These are phyloP conservation scores for Achaetomiella virescens DNA, from an alignment of 495 filamentous ascomycete genomes.

Conservation along the genomic window DNA sequence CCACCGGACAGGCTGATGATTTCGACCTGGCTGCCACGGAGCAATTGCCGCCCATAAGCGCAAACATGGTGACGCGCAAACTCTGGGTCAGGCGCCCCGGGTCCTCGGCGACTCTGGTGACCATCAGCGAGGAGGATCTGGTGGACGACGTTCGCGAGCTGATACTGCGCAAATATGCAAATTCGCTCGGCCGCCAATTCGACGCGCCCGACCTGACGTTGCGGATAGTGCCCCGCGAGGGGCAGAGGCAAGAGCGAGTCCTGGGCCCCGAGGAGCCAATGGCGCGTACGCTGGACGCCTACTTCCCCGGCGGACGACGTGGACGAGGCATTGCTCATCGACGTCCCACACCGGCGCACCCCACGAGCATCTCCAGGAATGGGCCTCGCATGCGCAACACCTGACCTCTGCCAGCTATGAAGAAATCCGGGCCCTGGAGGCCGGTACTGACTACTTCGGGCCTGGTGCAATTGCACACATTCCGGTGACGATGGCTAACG, in stretches of 20 bases:
- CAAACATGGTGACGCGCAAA: slow-evolving; percentile 65
- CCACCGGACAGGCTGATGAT: slow-evolving; percentile 29
- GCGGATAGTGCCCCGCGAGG: slow-evolving; percentile 81
- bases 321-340: slow-evolving; percentile 87
- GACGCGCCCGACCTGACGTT: slow-evolving; percentile 86
- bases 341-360: slow-evolving; percentile 73
- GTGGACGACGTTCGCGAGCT: slow-evolving; percentile 93
- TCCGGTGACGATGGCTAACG: slow-evolving; percentile 31
- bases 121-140: slow-evolving; percentile 78
- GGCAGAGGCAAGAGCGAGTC: slow-evolving; percentile 63
- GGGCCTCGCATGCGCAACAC: slow-evolving; percentile 39
- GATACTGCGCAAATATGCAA: slow-evolving; percentile 87
- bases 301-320: slow-evolving; percentile 86
- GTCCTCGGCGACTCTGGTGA: slow-evolving; percentile 80
- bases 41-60: slow-evolving; percentile 35
- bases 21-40: slow-evolving; percentile 24
- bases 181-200: slow-evolving; percentile 80
- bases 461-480: slow-evolving; percentile 61
- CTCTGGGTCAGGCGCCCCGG: slow-evolving; percentile 88
- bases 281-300: slow-evolving; percentile 66
- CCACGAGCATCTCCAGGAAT: slow-evolving; percentile 67
- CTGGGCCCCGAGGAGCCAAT: slow-evolving; percentile 87
- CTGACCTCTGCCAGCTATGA: slow-evolving; percentile 52
- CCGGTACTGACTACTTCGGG: slow-evolving; percentile 80
- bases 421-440: slow-evolving; percentile 61